A percentile compares a stretch with the other conserved stretches of the same genome.
These are phyloP conservation scores for Suillus bovinus DNA, from an alignment of 768 basidiomycete species.

Conservation along the genomic window DNA sequence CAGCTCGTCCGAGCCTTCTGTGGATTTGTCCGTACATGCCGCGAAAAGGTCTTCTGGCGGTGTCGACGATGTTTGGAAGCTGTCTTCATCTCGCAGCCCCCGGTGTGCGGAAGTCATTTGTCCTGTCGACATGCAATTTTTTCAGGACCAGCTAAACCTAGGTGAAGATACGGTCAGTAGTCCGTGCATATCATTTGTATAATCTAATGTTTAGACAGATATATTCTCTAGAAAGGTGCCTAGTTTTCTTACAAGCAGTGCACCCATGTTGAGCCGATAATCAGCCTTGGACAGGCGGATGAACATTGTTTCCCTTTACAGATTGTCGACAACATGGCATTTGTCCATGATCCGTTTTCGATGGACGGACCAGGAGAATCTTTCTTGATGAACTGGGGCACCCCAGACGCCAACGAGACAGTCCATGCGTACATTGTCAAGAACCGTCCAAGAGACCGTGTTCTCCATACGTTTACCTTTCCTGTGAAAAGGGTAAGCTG, in stretches of 20 bases:
- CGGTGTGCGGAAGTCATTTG: constrained; percentile 31
- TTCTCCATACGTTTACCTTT: constrained; percentile 54
- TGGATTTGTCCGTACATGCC: constrained; percentile 7
- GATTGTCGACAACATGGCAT: constrained; percentile 41
- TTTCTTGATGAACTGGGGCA: constrained; percentile 57
- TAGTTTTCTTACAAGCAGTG: neutral
- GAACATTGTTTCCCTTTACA: constrained; percentile 47
- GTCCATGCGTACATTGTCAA: constrained; percentile 36
- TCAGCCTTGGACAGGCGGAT: constrained; percentile 36
- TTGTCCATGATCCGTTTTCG: constrained; percentile 56
- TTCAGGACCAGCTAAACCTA: constrained; percentile 33
- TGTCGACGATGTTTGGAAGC: constrained; percentile 33
- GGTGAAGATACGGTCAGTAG: constrained; percentile 43
- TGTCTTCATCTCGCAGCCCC: constrained; percentile 44
- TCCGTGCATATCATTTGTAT: neutral
- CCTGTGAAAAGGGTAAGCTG: constrained; percentile 43
- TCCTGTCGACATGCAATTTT: constrained; percentile 30
- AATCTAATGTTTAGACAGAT: constrained; percentile 19
- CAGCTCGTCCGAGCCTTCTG: constrained; percentile 8
- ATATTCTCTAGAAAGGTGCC: constrained; percentile 31
- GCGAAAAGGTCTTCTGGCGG: constrained; percentile 13
- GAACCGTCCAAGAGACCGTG: constrained; percentile 16
- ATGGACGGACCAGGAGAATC: constrained; percentile 46
- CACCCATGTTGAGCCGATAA: constrained; percentile 6
- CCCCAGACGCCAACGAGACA: constrained; percentile 31